Evolutionary conservation across 345 rosid species (phyloP).

Genomic region (Syzygium jambos): DNA sequence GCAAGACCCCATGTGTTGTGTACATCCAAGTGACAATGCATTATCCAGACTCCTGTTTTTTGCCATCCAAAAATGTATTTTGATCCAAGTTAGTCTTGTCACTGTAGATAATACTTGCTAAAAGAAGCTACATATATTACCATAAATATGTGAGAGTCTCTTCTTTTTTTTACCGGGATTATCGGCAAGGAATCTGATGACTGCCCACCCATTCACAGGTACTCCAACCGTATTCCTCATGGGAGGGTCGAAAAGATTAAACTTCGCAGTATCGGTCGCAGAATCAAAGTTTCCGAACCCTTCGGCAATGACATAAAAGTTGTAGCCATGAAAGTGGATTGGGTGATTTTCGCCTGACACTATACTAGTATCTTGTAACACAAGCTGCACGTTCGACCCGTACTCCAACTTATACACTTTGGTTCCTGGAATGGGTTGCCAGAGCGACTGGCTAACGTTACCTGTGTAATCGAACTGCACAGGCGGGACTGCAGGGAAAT

Average conservation of each 20-base stretch:
- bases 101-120: background rate
- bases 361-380: conserved; percentile 73
- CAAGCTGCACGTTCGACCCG: conserved; percentile 69
- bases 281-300: conserved; percentile 89
- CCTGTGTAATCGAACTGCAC: conserved; percentile 72
- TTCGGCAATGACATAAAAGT: conserved; percentile 66
- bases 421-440: conserved; percentile 58
- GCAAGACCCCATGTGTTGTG: conserved; percentile 87
- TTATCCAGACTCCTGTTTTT: conserved; percentile 50
- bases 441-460: conserved; percentile 51
- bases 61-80: background rate
- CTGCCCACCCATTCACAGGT: conserved; percentile 82
- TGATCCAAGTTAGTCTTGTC: background rate
- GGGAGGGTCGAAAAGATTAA: conserved; percentile 86
- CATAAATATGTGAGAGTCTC: background rate
- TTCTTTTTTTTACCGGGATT: conserved; percentile 47
- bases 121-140: background rate
- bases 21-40: conserved; percentile 97
- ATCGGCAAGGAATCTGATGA: conserved; percentile 76
- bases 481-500: conserved; percentile 67
- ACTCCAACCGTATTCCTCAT: conserved; percentile 70
- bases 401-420: conserved; percentile 56
- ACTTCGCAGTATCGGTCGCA: conserved; percentile 43
- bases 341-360: conserved; percentile 78
- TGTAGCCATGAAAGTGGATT: conserved; percentile 84